These are phyloP conservation scores for Amphibolis antarctica DNA, from an alignment of 106 monocot genomes.

Conservation along the genomic window DNA sequence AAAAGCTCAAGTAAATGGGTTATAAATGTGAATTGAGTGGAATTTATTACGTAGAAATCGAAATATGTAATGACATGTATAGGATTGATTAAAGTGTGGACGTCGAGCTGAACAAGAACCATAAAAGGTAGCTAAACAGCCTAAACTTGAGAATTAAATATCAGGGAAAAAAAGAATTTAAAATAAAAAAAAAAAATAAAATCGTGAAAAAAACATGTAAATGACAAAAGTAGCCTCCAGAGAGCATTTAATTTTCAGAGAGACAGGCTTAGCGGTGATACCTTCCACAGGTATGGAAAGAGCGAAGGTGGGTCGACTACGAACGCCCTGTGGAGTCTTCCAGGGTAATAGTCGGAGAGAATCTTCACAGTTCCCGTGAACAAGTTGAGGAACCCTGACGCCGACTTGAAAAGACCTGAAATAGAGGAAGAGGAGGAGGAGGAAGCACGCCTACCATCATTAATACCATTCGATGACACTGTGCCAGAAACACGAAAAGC, in stretches of 20 bases:
- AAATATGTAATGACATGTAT: no score
- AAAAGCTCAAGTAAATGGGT: no score
- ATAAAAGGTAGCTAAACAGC: no score
- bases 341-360: slow-evolving; percentile 56
- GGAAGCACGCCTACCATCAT: not conserved
- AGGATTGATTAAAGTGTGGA: no score
- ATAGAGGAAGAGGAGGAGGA: not conserved
- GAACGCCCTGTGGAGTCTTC: slow-evolving; percentile 56
- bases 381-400: slow-evolving; percentile 49
- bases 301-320: slow-evolving; percentile 59
- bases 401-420: slow-evolving; percentile 62
- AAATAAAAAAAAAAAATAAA: not conserved
- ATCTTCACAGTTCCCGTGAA: slow-evolving; percentile 53
- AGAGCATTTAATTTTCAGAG: not conserved
- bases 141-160: no score
- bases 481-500: not conserved
- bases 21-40: no score
- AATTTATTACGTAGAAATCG: no score
- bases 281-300: slow-evolving; percentile 73
- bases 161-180: no score
- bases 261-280: not conserved
- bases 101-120: no score
- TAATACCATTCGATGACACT: not conserved
- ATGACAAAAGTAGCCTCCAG: not conserved
- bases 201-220: not conserved